Base-by-base conservation (phyloP, 257 asterid genomes). In the Penstemon eatonii region DNA sequence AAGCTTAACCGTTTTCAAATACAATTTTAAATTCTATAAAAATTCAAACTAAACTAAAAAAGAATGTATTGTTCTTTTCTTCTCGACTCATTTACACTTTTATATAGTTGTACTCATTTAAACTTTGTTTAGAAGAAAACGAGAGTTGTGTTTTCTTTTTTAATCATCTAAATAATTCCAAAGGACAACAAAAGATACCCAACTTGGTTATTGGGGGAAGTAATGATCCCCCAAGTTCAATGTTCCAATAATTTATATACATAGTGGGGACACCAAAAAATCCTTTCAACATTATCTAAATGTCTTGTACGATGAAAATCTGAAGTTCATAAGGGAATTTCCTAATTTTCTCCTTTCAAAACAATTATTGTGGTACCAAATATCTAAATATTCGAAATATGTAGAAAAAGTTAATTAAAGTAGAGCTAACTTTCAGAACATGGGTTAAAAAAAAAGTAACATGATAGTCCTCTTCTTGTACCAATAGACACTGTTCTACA, bases 241-340 rank as follows among this genome's bases (percentile, higher is more conserved):
- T 66, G 52, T 71, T 49, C 64, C 58, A 55, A 60, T 38, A 56
- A 47, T 66, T 18, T 56, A 59, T 56, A 39, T 65, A n/a, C 18
- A 36, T 13, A 5, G 70, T 49, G 45, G 38, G 57, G 53, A 10
- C 58, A 75, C 79, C 56, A 46, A 70, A 69, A 75, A 46, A 75
- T 75, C 75, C 64, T 70, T 57, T 65, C 69, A 51, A 46, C 66
- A 47, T 45, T 69, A 49, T 63, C 59, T 51, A 73, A 40, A 42
- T 37, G 12, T 37, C 51, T 65, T 50, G 66, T 75, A 51, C 64
- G 47, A 75, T 42, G 65, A 58, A 53, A 69, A 75, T 69, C 68
- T 46, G 18, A 53, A 44, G 33, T 56, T 54, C 39, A 39, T 5
- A 37, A 25, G 64, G 46, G 54, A 11, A 19, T 62, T 53, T 56